phyloP scores from a whole-genome alignment of 371 early-diverging fungal genomes.

The Nematocida major region DNA sequence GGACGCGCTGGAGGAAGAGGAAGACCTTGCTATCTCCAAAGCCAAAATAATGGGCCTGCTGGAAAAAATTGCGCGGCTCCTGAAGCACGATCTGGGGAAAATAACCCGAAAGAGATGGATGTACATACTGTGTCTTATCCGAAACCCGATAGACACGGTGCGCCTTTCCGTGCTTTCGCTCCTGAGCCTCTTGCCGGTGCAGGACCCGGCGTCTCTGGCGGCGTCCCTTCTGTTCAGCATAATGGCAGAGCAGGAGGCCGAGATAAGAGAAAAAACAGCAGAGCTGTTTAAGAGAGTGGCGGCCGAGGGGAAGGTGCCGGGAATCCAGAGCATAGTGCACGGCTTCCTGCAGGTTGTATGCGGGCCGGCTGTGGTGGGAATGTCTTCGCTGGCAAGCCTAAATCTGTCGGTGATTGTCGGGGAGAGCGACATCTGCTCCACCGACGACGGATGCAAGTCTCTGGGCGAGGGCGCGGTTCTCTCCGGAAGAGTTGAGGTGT shows the following conservation, averaged over 20 bases:
- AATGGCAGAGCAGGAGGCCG: constrained; percentile 50
- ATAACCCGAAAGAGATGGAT: constrained; percentile 23
- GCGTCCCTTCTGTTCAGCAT: constrained; percentile 44
- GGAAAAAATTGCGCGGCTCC: constrained; percentile 12
- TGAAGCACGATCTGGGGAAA: neutral
- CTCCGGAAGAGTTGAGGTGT: neutral
- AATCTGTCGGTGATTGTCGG: constrained; percentile 22
- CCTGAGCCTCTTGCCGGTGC: neutral
- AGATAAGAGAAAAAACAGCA: constrained; percentile 42
- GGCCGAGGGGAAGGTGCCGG: neutral
- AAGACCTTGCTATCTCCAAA: constrained; percentile 58
- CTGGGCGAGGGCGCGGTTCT: constrained; percentile 27
- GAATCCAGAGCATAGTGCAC: neutral
- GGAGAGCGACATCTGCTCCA: constrained; percentile 37
- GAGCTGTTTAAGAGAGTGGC: constrained; percentile 7
- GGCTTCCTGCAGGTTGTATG: neutral
- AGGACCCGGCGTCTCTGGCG: neutral
- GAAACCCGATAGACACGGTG: constrained; percentile 41
- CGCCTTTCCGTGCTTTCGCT: constrained; percentile 23
- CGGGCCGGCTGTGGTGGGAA: neutral
- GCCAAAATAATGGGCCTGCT: constrained; percentile 54
- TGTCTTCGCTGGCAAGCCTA: neutral
- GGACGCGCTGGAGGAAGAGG: constrained; percentile 55
- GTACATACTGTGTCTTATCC: constrained; percentile 54
- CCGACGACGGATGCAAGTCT: constrained; percentile 49